These are phyloP conservation scores for Kuraishia hungarica DNA, from an alignment of 805 yeast species.

Conservation along the genomic window DNA sequence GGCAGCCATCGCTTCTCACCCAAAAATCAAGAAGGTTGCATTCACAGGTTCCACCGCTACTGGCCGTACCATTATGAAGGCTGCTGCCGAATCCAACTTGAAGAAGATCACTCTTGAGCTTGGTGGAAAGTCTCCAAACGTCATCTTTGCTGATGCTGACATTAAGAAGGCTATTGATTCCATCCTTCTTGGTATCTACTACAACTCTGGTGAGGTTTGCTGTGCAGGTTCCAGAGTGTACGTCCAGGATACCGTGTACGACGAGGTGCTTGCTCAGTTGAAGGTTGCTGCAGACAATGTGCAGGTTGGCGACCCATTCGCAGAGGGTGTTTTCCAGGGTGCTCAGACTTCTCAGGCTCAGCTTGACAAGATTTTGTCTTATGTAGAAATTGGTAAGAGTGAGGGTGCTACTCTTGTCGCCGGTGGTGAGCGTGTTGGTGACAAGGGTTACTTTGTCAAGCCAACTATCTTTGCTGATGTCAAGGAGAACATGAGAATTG, in stretches of 20 bases:
- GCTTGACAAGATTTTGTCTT: constrained; percentile 66
- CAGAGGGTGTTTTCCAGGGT: constrained; percentile 73
- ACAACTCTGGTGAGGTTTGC: constrained; percentile 94
- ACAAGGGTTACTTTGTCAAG: constrained; percentile 58
- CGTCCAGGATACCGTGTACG: constrained; percentile 80
- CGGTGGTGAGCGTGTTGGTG: constrained; percentile 49
- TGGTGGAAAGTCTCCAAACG: constrained; percentile 95
- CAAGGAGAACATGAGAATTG: constrained; percentile 57
- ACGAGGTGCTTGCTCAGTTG: constrained; percentile 58
- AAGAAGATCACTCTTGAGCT: constrained; percentile 91
- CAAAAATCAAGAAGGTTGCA: constrained; percentile 51
- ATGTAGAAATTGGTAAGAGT: constrained; percentile 65
- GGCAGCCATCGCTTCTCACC: constrained; percentile 48
- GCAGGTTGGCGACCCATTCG: constrained; percentile 81
- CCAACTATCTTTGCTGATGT: constrained; percentile 76
- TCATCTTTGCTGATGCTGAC: constrained; percentile 82
- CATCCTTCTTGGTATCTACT: constrained; percentile 78
- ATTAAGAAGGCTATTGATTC: constrained; percentile 66
- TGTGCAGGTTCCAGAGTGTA: constrained; percentile 91
- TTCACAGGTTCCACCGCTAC: constrained; percentile 63
- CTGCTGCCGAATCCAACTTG: constrained; percentile 72
- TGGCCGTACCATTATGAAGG: constrained; percentile 75
- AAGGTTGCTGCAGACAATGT: constrained; percentile 39
- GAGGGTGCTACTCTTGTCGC: constrained; percentile 77
- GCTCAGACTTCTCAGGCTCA: constrained; percentile 84